These are phyloP conservation scores for Malus domestica DNA, from an alignment of 306 rosid species.

Conservation along the genomic window DNA sequence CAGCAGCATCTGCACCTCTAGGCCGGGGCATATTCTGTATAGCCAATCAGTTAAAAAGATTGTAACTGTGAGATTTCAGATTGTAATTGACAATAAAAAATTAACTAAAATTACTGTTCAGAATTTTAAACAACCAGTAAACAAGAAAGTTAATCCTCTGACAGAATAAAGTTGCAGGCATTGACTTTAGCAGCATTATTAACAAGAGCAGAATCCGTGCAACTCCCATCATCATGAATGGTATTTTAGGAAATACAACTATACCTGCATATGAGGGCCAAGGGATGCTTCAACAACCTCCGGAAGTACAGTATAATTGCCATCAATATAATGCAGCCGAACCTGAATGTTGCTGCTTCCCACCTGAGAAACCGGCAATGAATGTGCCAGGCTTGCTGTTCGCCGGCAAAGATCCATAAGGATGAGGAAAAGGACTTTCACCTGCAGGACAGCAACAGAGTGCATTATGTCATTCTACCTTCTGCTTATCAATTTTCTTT, in stretches of 20 bases:
- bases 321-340: constrained; percentile 89
- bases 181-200: background rate
- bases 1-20: constrained; percentile 94
- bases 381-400: constrained; percentile 62
- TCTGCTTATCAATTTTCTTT: background rate
- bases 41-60: background rate
- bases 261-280: constrained; percentile 95
- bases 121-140: background rate
- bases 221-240: constrained; percentile 3
- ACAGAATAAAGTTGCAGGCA: background rate
- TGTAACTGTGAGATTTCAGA: too few species aligned
- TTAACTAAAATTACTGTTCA: background rate
- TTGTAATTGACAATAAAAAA: background rate
- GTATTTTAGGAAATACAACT: background rate
- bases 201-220: background rate
- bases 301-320: constrained; percentile 86
- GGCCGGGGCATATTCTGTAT: constrained; percentile 89
- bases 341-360: constrained; percentile 82
- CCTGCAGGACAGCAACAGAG: constrained; percentile 44
- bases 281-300: constrained; percentile 93
- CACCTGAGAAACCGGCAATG: constrained; percentile 90
- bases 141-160: background rate
- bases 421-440: constrained; percentile 75
- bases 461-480: constrained; percentile 3
- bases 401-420: constrained; percentile 89